A percentile compares a stretch with the other conserved stretches of the same genome.
Evolutionary conservation across 768 basidiomycete genomes (phyloP).

Genomic region (Lanmaoa pseudosensibilis): DNA sequence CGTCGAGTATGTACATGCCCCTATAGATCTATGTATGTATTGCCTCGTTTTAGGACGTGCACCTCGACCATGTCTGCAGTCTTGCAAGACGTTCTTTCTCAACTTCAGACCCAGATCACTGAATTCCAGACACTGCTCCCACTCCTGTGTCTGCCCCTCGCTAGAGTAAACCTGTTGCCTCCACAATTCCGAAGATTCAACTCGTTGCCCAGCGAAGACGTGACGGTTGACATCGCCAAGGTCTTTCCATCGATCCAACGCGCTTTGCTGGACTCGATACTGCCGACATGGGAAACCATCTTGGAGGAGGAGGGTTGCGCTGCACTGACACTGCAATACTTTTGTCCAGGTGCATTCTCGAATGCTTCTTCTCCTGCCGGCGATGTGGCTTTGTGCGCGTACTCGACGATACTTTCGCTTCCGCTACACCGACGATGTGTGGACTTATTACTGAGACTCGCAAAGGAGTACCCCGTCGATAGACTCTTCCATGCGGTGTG

Average conservation of each 20-base stretch:
- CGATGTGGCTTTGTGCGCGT: slow-evolving; percentile 57
- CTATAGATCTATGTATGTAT: neutral
- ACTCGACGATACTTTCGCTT: slow-evolving; percentile 59
- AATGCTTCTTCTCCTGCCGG: slow-evolving; percentile 51
- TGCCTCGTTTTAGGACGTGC: neutral
- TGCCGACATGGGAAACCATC: slow-evolving; percentile 65
- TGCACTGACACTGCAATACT: slow-evolving; percentile 62
- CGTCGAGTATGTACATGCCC: neutral
- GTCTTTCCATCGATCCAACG: slow-evolving; percentile 61
- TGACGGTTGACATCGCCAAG: slow-evolving; percentile 26
- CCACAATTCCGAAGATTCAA: slow-evolving; percentile 51
- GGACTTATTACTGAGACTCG: slow-evolving; percentile 52
- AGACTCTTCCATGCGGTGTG: slow-evolving; percentile 59
- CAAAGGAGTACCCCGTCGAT: slow-evolving; percentile 66
- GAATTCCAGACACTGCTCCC: slow-evolving; percentile 52
- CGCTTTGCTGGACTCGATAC: slow-evolving; percentile 58
- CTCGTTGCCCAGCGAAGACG: slow-evolving; percentile 29
- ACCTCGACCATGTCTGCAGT: slow-evolving; percentile 10
- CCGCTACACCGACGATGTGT: slow-evolving; percentile 52
- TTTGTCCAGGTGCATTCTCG: slow-evolving; percentile 64
- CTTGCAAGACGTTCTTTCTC: slow-evolving; percentile 40
- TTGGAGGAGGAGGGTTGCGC: slow-evolving; percentile 51
- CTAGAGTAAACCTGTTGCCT: slow-evolving; percentile 56
- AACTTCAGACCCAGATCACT: slow-evolving; percentile 47
- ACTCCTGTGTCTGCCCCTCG: slow-evolving; percentile 61